Base-by-base conservation (phyloP, 2,329 filamentous ascomycete genomes). In the Tolypocladium capitatum region DNA sequence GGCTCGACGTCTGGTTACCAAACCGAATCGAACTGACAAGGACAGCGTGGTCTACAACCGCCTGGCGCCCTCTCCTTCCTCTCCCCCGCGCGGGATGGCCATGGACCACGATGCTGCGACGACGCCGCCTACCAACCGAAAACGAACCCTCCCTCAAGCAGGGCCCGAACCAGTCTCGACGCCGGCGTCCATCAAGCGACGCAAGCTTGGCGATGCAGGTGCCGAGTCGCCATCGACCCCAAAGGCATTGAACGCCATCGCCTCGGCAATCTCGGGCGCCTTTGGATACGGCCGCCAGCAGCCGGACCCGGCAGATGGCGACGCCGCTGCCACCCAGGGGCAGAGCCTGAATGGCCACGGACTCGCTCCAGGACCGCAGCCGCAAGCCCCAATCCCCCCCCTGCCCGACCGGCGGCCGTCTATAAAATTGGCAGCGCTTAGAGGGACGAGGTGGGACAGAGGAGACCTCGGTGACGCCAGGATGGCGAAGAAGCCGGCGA, bases 401-500 rank as follows among this genome's bases (percentile, higher is more conserved):
- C 49, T 50, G 27, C 45, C 50, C 33, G 49, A 50, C 33, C 43
- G 50, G 14, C 51, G 51, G 16, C 51, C 65, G 4, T 63, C 65
- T 8, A 64, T 68, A 46, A 68, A 68, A 48, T 33, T 66, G 6
- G 58, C 61, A 6, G 64, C 63, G 7, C 55, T 68, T 5, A 61
- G 53, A 48, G 65, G 65, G 8, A 67, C 65, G 13, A 63, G 58
- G 57, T 68, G 65, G 65, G 65, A 68, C 46, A 61, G 55, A 4
- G 61, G 59, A 31, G 56, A 61, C 7, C 43, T 55, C 28, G 43
- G 27, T 3, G 18, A 18, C 8, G 33, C 48, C 27, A 48, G 32
- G 46, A 36, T 48, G 24, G 34, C 46, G 8, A 49, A 46, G 4
- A 53, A 48, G 14, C 48, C 54, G 27, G 41, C 50, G 21, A 60